Percentiles rank a stretch among this genome's conserved stretches.
Conservation (phyloP, 768 basidiomycete species). For the Phlebiopsis gigantea region DNA sequence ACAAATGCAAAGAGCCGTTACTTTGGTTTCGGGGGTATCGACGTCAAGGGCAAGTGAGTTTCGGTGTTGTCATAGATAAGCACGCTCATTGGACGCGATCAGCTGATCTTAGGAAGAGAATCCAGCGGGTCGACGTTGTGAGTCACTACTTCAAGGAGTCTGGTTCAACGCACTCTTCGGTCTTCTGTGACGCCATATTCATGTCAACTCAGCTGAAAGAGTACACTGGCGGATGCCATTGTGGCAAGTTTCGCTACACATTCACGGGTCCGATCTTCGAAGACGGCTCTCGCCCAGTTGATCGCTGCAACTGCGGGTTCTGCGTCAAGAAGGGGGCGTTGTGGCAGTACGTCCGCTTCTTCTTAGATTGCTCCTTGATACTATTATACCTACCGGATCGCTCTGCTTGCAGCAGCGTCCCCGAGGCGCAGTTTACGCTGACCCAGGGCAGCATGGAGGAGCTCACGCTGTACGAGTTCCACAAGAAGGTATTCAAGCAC, state of each 20-base stretch:
- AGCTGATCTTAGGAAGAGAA: no score
- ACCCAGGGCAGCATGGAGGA: neutral
- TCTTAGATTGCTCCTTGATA: no score
- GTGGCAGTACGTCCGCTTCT: neutral
- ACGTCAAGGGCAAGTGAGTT: no score
- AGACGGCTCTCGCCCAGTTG: neutral
- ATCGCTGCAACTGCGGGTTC: neutral
- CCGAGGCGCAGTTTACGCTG: neutral
- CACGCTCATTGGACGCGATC: no score
- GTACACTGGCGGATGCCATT: neutral
- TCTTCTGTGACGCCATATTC: no score
- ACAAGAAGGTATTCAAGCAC: slow-evolving; percentile 2
- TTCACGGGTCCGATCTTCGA: neutral
- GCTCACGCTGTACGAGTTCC: slow-evolving; percentile 4
- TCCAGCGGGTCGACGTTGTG: no score
- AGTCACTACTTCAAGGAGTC: no score
- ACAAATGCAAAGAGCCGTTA: no score
- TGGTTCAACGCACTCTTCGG: no score
- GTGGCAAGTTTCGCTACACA: neutral
- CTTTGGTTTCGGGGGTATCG: no score
- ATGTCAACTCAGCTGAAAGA: neutral
- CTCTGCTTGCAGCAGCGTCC: neutral
- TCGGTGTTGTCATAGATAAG: no score
- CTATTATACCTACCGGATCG: no score
- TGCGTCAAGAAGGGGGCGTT: neutral